A percentile compares a stretch with the other conserved stretches of the same genome.
Conservation (phyloP, 78 protist species). For the Anaeramoeba flamelloides region DNA sequence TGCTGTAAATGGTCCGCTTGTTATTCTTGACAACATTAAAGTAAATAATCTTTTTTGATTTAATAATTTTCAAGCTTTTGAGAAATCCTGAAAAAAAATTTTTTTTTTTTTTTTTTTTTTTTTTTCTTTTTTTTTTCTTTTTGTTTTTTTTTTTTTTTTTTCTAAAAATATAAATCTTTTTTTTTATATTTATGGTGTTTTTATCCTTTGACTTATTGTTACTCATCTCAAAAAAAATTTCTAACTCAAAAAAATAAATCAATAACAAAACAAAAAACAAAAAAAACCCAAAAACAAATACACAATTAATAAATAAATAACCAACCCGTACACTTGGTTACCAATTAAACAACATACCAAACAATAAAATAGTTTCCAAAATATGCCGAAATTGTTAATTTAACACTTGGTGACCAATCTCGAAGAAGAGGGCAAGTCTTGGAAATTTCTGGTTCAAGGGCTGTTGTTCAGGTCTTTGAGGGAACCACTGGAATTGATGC, state of each 20-base stretch:
- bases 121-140: background rate
- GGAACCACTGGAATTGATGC: slow-evolving; percentile 97
- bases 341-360: too few species aligned
- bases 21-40: slow-evolving; percentile 86
- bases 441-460: slow-evolving; percentile 65
- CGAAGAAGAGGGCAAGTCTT: slow-evolving; percentile 83
- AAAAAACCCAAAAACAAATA: too few species aligned
- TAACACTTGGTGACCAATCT: slow-evolving; percentile 77
- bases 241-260: too few species aligned
- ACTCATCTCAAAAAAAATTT: too few species aligned
- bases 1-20: slow-evolving; percentile 97
- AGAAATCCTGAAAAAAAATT: background rate
- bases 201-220: too few species aligned
- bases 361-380: slow-evolving; percentile 64
- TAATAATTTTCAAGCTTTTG: background rate
- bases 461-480: slow-evolving; percentile 96
- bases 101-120: background rate
- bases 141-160: too few species aligned
- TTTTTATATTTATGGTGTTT: too few species aligned
- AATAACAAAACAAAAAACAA: too few species aligned
- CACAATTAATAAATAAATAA: too few species aligned
- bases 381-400: slow-evolving; percentile 89
- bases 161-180: too few species aligned
- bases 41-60: slow-evolving; percentile 24
- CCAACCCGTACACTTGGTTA: too few species aligned